Percentiles rank a stretch among this genome's conserved stretches.
phyloP scores from a whole-genome alignment of 2,329 filamentous ascomycete genomes.

The Lasiodiplodia citricola region DNA sequence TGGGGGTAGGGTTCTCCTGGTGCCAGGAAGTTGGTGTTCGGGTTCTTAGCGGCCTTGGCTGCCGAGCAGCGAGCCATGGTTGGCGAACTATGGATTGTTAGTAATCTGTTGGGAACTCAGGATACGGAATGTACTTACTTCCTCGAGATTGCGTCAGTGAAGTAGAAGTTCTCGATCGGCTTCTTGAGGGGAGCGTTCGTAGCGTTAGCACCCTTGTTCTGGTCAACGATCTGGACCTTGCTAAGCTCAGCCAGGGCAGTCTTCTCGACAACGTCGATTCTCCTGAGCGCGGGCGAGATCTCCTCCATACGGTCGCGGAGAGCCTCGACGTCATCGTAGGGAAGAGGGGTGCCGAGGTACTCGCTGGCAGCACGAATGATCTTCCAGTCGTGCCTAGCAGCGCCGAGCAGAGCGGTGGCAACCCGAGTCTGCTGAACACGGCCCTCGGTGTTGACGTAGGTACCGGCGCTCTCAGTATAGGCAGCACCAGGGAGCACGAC shows the following conservation, averaged over 20 bases:
- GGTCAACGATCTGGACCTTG: slow-evolving; percentile 94
- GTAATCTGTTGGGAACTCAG: slow-evolving; percentile 7
- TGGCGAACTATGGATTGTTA: slow-evolving; percentile 71
- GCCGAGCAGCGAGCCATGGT: slow-evolving; percentile 98
- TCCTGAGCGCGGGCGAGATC: slow-evolving; percentile 86
- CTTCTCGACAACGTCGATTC: slow-evolving; percentile 90
- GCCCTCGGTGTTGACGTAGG: slow-evolving; percentile 97
- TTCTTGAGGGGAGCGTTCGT: slow-evolving; percentile 78
- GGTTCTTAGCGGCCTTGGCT: slow-evolving; percentile 72
- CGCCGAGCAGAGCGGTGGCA: slow-evolving; percentile 86
- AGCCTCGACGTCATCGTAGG: slow-evolving; percentile 89
- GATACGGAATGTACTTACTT: slow-evolving; percentile 66
- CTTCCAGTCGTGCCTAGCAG: slow-evolving; percentile 97
- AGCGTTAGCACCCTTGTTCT: slow-evolving; percentile 86
- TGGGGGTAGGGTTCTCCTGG: slow-evolving; percentile 51
- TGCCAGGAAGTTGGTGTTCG: slow-evolving; percentile 58
- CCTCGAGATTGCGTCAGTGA: slow-evolving; percentile 95
- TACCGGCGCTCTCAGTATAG: slow-evolving; percentile 95
- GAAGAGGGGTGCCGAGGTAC: slow-evolving; percentile 83
- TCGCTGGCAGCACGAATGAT: slow-evolving; percentile 93
- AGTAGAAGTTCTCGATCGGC: slow-evolving; percentile 95
- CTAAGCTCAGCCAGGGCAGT: slow-evolving; percentile 71
- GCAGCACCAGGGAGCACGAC: slow-evolving; percentile 91
- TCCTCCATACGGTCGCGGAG: slow-evolving; percentile 93
- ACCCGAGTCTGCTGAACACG: slow-evolving; percentile 92